Base-by-base conservation (phyloP, 768 basidiomycete species). In the Lactifluus rugatus region DNA sequence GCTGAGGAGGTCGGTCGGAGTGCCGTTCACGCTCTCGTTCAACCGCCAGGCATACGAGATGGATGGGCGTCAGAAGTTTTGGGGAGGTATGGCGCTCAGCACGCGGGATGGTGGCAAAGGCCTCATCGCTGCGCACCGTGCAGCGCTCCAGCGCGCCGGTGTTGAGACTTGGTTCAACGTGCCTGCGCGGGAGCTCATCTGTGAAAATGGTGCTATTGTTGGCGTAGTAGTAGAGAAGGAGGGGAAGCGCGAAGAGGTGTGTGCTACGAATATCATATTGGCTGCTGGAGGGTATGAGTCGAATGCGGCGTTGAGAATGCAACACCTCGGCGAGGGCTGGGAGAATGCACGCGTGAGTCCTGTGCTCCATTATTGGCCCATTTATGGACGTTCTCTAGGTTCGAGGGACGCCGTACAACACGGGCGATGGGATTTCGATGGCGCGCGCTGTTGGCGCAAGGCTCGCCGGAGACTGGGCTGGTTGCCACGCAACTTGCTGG, bases 401-500 rank as follows among this genome's bases (percentile, higher is more conserved):
- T 52, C 78, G 84, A 57, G 83, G 85, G 17, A 87, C 85, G 1
- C 84, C 85, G 5, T 83, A 82, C 66, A 85, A 87, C 61, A 77
- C 74, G n/a, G 83, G 85, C 17, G 85, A 87, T 62, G 81, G 82
- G 0, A 76, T 87, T 58, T 61, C 68, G 39, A 72, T 86, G 59
- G 84, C 82, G 1, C 64, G 70, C 25, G 67, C 70, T 8, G 57
- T 80, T 31, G 80, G 83, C 6, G 83, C 81, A 17, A 74, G 75
- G 52, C 71, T 81, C n/a, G 69, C 71, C 0, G 84, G 84, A n/a
- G 82, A 86, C 70, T 87, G 82, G 79, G 66, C 63, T 48, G 80
- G 83, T n/a, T 87, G 85, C 62, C 85, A 87, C 64, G 83, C 81
- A 58, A 85, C 84, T 5, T 79, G 78, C 64, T 86, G 85, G 85